A percentile compares a stretch with the other conserved stretches of the same genome.
These are phyloP conservation scores for Saturnispora sekii DNA, from an alignment of 805 yeast species.

Conservation along the genomic window DNA sequence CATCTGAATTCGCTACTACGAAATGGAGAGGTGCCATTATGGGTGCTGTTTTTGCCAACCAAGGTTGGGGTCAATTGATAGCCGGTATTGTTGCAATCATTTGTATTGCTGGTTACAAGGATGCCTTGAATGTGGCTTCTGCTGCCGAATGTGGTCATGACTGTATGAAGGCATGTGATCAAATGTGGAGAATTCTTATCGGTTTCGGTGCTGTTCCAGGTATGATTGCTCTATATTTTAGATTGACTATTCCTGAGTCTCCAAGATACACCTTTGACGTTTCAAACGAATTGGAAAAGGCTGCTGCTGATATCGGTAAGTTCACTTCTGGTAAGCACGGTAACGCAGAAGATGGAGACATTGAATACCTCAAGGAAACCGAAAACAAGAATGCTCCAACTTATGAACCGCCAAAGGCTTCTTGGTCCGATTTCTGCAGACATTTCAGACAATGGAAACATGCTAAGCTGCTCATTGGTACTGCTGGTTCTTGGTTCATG, in stretches of 20 bases:
- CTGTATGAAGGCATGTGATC: slow-evolving; percentile 76
- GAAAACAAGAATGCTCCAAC: slow-evolving; percentile 34
- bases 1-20: slow-evolving; percentile 87
- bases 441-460: slow-evolving; percentile 86
- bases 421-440: slow-evolving; percentile 55
- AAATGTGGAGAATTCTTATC: slow-evolving; percentile 87
- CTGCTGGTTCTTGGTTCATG: slow-evolving; percentile 88
- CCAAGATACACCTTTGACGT: slow-evolving; percentile 87
- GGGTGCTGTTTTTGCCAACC: slow-evolving; percentile 95
- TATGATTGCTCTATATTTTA: slow-evolving; percentile 70
- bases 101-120: slow-evolving; percentile 69
- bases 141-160: slow-evolving; percentile 51
- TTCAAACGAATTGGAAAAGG: slow-evolving; percentile 45
- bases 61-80: slow-evolving; percentile 89
- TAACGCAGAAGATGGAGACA: slow-evolving; percentile 36
- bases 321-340: slow-evolving; percentile 42
- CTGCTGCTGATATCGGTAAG: slow-evolving; percentile 46
- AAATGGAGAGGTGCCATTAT: slow-evolving; percentile 97
- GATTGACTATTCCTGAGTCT: slow-evolving; percentile 91
- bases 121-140: slow-evolving; percentile 43
- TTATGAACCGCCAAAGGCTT: slow-evolving; percentile 66
- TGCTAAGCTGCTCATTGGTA: slow-evolving; percentile 73
- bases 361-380: slow-evolving; percentile 35
- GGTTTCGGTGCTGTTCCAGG: slow-evolving; percentile 94
- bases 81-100: slow-evolving; percentile 80